Evolutionary conservation across 176 grass and related monocot species (phyloP), one percentile per base, ranked within the genome.

Genomic region (Oryza glaberrima): DNA sequence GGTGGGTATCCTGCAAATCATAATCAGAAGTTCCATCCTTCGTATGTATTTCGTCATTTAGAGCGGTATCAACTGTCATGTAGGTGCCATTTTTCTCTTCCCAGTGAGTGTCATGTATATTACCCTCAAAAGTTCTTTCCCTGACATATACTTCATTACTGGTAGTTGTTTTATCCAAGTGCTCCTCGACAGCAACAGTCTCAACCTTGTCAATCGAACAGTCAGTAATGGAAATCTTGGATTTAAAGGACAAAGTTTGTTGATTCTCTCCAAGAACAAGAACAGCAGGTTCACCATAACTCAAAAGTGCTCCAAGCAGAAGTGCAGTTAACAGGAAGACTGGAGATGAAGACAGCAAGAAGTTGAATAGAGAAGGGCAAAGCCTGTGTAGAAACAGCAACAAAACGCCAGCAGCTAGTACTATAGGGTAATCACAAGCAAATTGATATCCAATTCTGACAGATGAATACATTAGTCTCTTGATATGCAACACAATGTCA

Each of bases 291-390:
- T 92, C 87, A 6, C 85, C 90, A 23, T 64, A 94, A 23, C 69
- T 88, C 69, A 94, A 19, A 68, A 94, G 70, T 36, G 85, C 81
- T 69, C 92, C 90, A 72, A 94, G 92, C 28, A 94, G 82, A 83
- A 94, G 44, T 26, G 92, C 79, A 0, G 92, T 92, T 73, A 88
- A 88, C 16, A 85, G 51, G 72, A 94, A 79, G 9, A 90, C 84
- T 2, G 92, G 79, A 70, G 92, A 89, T 40, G 92, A 91, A 63
- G 66, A 64, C 72, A 82, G 7, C 2, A 85, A 10, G 46, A 82
- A 61, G 36, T 10, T 9, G 3, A 85, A 64, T 12, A 86, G 82
- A 35, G 77, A 12, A 61, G 90, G 93, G 23, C 72, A 92, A 11
- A 74, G 22, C 26, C 7, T 85, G 35, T 81, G 86, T 4, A 94